phyloP scores from a whole-genome alignment of 768 basidiomycete species.

The Collybiopsis confluens region DNA sequence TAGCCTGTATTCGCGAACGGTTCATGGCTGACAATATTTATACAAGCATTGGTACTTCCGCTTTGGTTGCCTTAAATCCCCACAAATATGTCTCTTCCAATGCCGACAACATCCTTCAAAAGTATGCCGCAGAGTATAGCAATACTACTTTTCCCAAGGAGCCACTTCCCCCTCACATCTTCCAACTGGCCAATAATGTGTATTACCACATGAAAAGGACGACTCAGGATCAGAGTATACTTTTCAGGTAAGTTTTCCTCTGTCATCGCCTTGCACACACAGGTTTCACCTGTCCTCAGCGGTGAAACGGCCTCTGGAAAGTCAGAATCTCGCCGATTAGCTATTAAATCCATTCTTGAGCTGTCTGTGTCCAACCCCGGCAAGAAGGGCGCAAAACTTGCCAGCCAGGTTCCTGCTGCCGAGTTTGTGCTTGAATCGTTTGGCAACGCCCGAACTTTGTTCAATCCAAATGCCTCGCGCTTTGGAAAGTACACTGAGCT shows the following conservation, averaged over 20 bases:
- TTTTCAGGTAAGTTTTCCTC: conserved; percentile 63
- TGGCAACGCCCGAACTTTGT: conserved; percentile 86
- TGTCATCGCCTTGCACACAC: background rate
- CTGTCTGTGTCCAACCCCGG: conserved; percentile 83
- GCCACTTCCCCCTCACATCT: conserved; percentile 79
- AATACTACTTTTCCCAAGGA: conserved; percentile 63
- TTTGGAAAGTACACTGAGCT: conserved; percentile 98
- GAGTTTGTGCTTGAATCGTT: conserved; percentile 96
- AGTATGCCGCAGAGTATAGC: conserved; percentile 84
- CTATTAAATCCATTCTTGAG: conserved; percentile 90
- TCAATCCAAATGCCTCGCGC: conserved; percentile 93
- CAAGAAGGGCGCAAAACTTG: conserved; percentile 92
- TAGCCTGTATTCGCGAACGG: conserved; percentile 79
- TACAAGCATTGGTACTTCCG: conserved; percentile 65
- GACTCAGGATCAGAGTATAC: conserved; percentile 84
- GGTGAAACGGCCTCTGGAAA: conserved; percentile 94
- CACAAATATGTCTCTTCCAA: conserved; percentile 86
- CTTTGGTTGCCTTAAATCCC: conserved; percentile 85
- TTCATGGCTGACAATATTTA: conserved; percentile 84
- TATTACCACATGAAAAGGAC: conserved; percentile 97
- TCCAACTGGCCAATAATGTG: conserved; percentile 84
- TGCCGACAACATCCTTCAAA: conserved; percentile 77
- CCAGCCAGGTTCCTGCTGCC: conserved; percentile 80
- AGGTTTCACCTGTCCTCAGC: conserved; percentile 34
- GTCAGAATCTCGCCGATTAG: conserved; percentile 84